Conservation (phyloP, 2,329 filamentous ascomycete species). For the Cordyceps cicadae region DNA sequence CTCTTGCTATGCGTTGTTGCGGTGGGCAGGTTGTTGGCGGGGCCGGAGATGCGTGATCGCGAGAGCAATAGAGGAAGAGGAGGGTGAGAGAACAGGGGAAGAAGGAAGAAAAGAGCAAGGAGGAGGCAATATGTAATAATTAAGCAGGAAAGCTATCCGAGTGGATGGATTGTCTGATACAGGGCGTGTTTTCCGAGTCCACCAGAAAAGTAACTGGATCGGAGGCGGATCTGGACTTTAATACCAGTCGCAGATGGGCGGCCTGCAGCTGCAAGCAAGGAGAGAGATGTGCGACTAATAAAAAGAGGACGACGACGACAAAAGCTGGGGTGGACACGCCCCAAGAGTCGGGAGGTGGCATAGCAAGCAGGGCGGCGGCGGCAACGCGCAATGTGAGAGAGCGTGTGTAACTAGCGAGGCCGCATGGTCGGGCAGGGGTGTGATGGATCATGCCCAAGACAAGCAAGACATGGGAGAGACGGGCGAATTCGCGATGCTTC, state of each 20-base stretch:
- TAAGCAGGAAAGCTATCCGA: neutral
- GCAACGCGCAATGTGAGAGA: constrained; percentile 6
- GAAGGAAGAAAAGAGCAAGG: neutral
- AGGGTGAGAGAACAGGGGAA: neutral
- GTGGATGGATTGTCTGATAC: constrained; percentile 4
- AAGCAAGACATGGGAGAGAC: neutral
- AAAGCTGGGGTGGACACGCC: neutral
- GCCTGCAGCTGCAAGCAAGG: neutral
- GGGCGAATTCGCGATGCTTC: neutral
- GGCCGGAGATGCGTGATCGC: neutral
- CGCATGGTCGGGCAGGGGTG: neutral
- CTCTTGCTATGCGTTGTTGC: neutral
- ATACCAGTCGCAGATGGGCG: neutral
- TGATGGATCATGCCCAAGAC: neutral
- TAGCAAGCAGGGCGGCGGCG: neutral
- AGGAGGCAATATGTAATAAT: neutral
- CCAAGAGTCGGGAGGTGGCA: neutral
- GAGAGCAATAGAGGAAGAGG: neutral
- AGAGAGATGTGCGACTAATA: neutral
- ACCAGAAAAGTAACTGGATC: constrained; percentile 2
- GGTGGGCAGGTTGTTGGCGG: too few relatives aligned
- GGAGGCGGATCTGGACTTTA: constrained; percentile 6
- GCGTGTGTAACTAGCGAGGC: neutral
- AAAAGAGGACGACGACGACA: neutral
- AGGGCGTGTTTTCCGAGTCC: constrained; percentile 1